These are phyloP conservation scores for Trichoderma polysporum DNA, from an alignment of 2,329 filamentous ascomycete genomes.

Conservation along the genomic window DNA sequence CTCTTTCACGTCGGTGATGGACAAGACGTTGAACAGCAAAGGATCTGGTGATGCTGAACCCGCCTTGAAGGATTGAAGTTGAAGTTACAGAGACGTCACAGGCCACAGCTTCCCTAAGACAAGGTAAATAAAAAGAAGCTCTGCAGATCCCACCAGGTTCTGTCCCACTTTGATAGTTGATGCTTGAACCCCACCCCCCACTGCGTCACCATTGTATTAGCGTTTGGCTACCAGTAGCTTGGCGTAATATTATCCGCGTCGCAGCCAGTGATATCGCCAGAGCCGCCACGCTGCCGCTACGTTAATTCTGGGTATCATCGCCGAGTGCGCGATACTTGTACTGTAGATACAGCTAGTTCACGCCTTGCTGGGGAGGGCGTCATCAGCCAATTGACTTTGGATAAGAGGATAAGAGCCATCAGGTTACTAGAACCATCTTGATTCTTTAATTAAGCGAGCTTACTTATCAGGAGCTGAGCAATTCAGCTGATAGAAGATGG, in stretches of 20 bases:
- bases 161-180: slow-evolving; percentile 16
- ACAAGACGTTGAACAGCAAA: background rate
- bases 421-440: background rate
- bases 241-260: background rate
- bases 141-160: slow-evolving; percentile 1
- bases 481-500: background rate
- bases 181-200: slow-evolving; percentile 16
- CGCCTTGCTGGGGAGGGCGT: background rate
- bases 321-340: background rate
- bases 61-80: background rate
- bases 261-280: slow-evolving; percentile 9
- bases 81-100: background rate
- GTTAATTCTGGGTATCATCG: background rate
- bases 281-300: background rate
- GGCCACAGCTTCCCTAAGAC: background rate
- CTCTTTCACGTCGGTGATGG: background rate
- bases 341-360: background rate
- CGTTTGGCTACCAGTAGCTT: background rate
- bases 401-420: background rate
- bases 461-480: background rate
- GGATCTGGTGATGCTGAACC: background rate
- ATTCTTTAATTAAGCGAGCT: background rate
- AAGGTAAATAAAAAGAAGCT: slow-evolving; percentile 9
- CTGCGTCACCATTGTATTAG: slow-evolving; percentile 20
- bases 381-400: background rate